Evolutionary conservation across 2,329 filamentous ascomycete genomes (phyloP), one percentile per base, ranked within the genome.

Genomic region (Exophiala mesophila): DNA sequence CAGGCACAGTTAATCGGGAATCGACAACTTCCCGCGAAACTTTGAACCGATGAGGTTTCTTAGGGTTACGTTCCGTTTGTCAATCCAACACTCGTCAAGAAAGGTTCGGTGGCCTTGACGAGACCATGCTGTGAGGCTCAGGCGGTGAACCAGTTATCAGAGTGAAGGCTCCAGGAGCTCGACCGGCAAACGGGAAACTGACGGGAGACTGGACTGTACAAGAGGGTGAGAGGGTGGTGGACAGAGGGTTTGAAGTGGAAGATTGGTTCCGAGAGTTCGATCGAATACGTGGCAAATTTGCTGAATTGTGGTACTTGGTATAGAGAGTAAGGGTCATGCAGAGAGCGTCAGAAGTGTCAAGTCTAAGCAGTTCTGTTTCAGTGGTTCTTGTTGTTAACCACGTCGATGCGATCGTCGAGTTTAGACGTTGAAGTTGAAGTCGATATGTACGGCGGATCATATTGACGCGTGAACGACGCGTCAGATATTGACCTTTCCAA

Each of bases 31-130:
- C 74, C 73, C 78, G 79, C 80, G 85, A 88, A 59, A 75, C 84
- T 85, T 44, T 40, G 61, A 79, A 81, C 86, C 85, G 84, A 80
- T 71, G 65, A 62, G 70, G 67, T n/a, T 71, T 71, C 76, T 85
- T 95, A 95, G 89, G 89, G 89, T 94, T 95, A 94, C 89, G 85
- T 89, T 89, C 85, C 87, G 81, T 83, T 68, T 6, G 71, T 67
- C 71, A 72, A 72, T 78, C 82, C 77, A 74, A 77, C 67, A 65
- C 63, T 47, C 56, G 47, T 51, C 52, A 49, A 50, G 53, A 41
- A 54, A 52, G 54, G 56, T 49, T 44, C 54, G 59, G 59, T 55
- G 56, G 59, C 61, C 63, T 63, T 60, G 52, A 58, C 60, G 67
- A 70, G 69, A 65, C 70, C 69, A 59, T 72, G 63, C 71, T 66